A percentile compares a stretch with the other conserved stretches of the same genome.
Conservation (phyloP, 2,329 filamentous ascomycete genomes). For the Aspergillus glaucus region DNA sequence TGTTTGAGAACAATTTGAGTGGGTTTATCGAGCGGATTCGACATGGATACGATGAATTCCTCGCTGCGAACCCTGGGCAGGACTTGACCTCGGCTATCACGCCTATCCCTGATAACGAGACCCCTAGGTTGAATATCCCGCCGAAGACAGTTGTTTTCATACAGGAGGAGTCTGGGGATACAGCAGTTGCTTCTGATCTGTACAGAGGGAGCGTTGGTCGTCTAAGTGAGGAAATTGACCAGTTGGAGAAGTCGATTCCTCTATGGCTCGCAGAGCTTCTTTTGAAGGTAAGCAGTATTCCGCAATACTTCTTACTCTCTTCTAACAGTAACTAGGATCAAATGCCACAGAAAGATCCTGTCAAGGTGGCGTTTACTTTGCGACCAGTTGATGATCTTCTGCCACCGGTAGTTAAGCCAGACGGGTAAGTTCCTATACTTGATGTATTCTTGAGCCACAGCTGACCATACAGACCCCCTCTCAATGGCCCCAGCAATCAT, state of each 20-base stretch:
- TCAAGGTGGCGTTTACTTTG: slow-evolving; percentile 92
- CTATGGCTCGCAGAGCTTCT: slow-evolving; percentile 90
- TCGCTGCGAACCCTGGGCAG: slow-evolving; percentile 32
- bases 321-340: slow-evolving; percentile 53
- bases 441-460: neutral
- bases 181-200: slow-evolving; percentile 68
- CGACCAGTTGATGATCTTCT: slow-evolving; percentile 71
- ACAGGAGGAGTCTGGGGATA: slow-evolving; percentile 58
- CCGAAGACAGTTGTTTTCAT: slow-evolving; percentile 55
- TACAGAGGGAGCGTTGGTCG: slow-evolving; percentile 83
- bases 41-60: slow-evolving; percentile 40
- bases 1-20: slow-evolving; percentile 41
- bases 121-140: slow-evolving; percentile 40
- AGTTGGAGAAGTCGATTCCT: slow-evolving; percentile 78
- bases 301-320: neutral
- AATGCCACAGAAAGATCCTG: slow-evolving; percentile 78
- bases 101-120: slow-evolving; percentile 40
- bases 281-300: slow-evolving; percentile 49
- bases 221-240: slow-evolving; percentile 68
- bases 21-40: slow-evolving; percentile 42
- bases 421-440: slow-evolving; percentile 48
- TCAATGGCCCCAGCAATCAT: slow-evolving; percentile 18
- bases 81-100: slow-evolving; percentile 34
- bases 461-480: slow-evolving; percentile 13
- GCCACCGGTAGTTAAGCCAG: slow-evolving; percentile 65